phyloP scores from a whole-genome alignment of 768 basidiomycete species.

The Podaxis mareebaensis region DNA sequence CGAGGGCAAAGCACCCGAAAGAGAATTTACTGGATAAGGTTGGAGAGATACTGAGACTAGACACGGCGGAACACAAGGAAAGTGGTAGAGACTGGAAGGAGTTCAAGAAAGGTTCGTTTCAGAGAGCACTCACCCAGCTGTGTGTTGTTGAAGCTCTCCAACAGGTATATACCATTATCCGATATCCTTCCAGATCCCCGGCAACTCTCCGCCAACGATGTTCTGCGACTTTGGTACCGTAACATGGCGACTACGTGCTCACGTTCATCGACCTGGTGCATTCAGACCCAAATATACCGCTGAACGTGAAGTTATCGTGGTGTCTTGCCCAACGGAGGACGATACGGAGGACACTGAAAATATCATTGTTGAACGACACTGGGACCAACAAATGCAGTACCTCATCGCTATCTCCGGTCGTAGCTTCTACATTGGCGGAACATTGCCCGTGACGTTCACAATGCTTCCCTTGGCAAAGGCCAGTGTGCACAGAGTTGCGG shows the following conservation, averaged over 20 bases:
- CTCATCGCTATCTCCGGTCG: conserved; percentile 72
- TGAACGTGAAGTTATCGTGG: conserved; percentile 69
- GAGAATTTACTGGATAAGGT: conserved; percentile 28
- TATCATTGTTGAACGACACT: conserved; percentile 83
- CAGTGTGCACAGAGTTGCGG: conserved; percentile 72
- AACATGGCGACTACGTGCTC: conserved; percentile 77
- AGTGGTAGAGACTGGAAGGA: conserved; percentile 67
- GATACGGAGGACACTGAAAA: conserved; percentile 82
- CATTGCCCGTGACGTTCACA: conserved; percentile 76
- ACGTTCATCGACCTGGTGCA: conserved; percentile 80
- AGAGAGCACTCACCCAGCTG: not conserved
- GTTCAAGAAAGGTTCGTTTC: conserved; percentile 74
- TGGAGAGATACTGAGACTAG: conserved; percentile 35
- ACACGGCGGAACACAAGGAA: conserved; percentile 31
- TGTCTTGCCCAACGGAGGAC: conserved; percentile 78
- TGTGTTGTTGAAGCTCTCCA: conserved; percentile 9
- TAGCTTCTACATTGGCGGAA: conserved; percentile 81
- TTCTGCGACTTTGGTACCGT: conserved; percentile 76
- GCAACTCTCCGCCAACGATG: conserved; percentile 75
- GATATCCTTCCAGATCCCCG: conserved; percentile 86
- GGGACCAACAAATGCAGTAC: conserved; percentile 89
- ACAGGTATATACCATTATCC: conserved; percentile 92
- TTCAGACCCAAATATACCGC: conserved; percentile 74
- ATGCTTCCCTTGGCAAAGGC: conserved; percentile 84
- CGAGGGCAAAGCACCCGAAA: conserved; percentile 39